phyloP scores from a whole-genome alignment of 2,329 filamentous ascomycete genomes.

The Bipolaris oryzae region DNA sequence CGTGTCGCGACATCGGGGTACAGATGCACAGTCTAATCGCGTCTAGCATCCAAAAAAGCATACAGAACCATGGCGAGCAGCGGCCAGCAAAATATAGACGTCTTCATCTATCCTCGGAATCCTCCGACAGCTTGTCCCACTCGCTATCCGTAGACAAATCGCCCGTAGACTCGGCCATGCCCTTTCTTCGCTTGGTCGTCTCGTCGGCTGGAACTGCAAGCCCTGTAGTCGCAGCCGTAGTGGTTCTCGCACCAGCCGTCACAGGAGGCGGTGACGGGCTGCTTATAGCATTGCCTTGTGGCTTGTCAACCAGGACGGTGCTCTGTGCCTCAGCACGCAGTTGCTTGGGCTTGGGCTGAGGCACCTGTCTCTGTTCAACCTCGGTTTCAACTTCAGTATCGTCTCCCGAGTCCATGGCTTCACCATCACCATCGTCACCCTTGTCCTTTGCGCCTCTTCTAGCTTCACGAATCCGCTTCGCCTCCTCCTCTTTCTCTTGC shows the following conservation, averaged over 20 bases:
- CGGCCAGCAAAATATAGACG: conserved; percentile 10
- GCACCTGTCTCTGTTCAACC: conserved; percentile 38
- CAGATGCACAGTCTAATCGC: conserved; percentile 12
- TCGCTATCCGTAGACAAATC: conserved; percentile 87
- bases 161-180: conserved; percentile 56
- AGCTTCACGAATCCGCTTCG: conserved; percentile 52
- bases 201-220: conserved; percentile 41
- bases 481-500: conserved; percentile 57
- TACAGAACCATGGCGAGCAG: conserved; percentile 2
- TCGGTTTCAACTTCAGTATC: conserved; percentile 54
- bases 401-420: conserved; percentile 53
- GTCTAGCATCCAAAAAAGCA: conserved; percentile 16
- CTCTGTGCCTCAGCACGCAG: conserved; percentile 39
- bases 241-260: conserved; percentile 30
- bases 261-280: conserved; percentile 26
- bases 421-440: conserved; percentile 34
- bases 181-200: conserved; percentile 54
- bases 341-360: conserved; percentile 21
- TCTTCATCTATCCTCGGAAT: conserved; percentile 44
- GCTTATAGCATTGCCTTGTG: conserved; percentile 21
- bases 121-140: conserved; percentile 87
- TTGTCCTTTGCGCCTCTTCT: conserved; percentile 52
- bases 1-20: conserved; percentile 22
- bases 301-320: conserved; percentile 44
- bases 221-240: conserved; percentile 39